Conservation (phyloP, 345 rosid genomes). For the Euphorbia lathyris region DNA sequence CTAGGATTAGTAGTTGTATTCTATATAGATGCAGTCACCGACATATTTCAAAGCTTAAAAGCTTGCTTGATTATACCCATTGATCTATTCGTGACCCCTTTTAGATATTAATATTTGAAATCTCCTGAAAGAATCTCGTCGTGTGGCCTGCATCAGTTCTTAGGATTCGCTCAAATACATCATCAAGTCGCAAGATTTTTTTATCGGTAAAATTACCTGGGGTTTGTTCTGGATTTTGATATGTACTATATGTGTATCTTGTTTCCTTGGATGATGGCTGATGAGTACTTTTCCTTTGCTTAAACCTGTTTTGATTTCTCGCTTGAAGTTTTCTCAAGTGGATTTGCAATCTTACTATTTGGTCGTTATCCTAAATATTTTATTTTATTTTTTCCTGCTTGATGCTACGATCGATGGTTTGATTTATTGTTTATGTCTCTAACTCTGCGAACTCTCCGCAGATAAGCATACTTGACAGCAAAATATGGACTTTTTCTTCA, state of each 20-base stretch:
- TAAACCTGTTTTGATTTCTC: background rate
- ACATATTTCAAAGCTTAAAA: background rate
- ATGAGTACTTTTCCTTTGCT: too few relatives aligned
- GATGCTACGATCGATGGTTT: background rate
- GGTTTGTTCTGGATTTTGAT: background rate
- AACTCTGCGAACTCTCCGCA: slow-evolving; percentile 21
- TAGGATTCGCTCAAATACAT: background rate
- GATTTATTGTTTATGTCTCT: background rate
- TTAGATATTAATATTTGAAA: background rate
- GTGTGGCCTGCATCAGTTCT: background rate
- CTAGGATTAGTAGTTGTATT: background rate
- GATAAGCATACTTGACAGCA: slow-evolving; percentile 22
- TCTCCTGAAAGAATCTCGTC: background rate
- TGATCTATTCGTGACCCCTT: background rate
- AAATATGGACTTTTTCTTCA: slow-evolving; percentile 58
- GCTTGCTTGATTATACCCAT: background rate
- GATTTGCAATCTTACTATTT: background rate
- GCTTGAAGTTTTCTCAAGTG: background rate
- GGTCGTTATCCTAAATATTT: background rate
- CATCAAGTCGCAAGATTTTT: background rate
- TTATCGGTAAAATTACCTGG: background rate
- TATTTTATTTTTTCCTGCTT: background rate
- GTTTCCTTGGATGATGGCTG: background rate
- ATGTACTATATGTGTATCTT: background rate
- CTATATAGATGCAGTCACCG: background rate